Conservation (phyloP, 2,329 filamentous ascomycete genomes). For the Sporothrix luriei region DNA sequence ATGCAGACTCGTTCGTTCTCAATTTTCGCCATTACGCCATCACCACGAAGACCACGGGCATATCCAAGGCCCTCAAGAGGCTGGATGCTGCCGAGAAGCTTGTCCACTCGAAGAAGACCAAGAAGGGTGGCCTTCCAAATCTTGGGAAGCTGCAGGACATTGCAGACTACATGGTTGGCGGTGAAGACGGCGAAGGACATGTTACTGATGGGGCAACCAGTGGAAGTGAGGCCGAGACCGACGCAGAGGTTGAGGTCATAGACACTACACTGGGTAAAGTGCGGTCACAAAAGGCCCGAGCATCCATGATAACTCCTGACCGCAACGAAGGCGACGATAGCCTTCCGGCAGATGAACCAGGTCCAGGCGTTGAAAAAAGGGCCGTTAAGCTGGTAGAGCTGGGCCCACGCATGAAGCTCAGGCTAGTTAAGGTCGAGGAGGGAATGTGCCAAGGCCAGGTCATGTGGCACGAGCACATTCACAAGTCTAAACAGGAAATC, state of each 20-base stretch:
- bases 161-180: slow-evolving; percentile 89
- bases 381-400: slow-evolving; percentile 91
- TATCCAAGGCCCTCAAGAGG: slow-evolving; percentile 80
- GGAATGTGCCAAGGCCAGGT: slow-evolving; percentile 85
- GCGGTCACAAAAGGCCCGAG: slow-evolving; percentile 55
- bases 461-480: slow-evolving; percentile 96
- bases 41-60: slow-evolving; percentile 78
- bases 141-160: slow-evolving; percentile 90
- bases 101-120: slow-evolving; percentile 60
- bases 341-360: slow-evolving; percentile 41
- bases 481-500: slow-evolving; percentile 78
- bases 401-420: slow-evolving; percentile 83
- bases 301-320: slow-evolving; percentile 46
- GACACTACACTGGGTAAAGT: slow-evolving; percentile 66
- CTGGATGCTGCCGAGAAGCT: slow-evolving; percentile 85
- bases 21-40: slow-evolving; percentile 95
- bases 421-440: slow-evolving; percentile 94
- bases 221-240: slow-evolving; percentile 89
- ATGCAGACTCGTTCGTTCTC: slow-evolving; percentile 74
- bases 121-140: slow-evolving; percentile 79
- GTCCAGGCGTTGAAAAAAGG: slow-evolving; percentile 71
- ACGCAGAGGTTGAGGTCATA: slow-evolving; percentile 88
- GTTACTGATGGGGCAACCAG: slow-evolving; percentile 76
- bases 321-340: slow-evolving; percentile 51
- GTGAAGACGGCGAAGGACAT: slow-evolving; percentile 76